Evolutionary conservation across 768 basidiomycete species (phyloP), one percentile per base, ranked within the genome.

Genomic region (Pleurotus eryngii): DNA sequence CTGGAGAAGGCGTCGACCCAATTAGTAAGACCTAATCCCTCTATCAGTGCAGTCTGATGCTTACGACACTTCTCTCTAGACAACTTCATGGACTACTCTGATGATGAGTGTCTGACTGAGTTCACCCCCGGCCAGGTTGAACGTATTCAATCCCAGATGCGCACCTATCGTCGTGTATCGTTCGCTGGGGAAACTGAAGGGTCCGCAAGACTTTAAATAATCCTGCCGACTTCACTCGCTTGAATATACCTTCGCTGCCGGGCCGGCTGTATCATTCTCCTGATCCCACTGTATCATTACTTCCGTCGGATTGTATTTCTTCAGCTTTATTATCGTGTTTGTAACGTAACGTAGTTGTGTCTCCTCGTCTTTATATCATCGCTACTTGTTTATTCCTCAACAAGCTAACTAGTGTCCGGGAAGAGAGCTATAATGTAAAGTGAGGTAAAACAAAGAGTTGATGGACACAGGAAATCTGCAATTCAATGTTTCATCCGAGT

Each of bases 81-180:
- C 75, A 66, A 48, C 72, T 70, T 20, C 17, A 53, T 54, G 51
- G 51, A 54, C 37, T 54, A 54, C 51, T 54, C 51, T 11, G 51
- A 77, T 56, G 80, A 82, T 59, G 64, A 71, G 57, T 82, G 81
- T 74, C 80, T 79, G 77, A 72, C 57, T 57, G 59, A 75, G 57
- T 82, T 81, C 69, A 81, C 80, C 24, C 26, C 68, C 45, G 79
- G 80, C 42, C 80, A 82, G 63, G 61, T 57, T 59, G 67, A 69
- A 35, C 79, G 79, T 59, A 60, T 77, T 48, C 62, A 68, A 58
- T 64, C 64, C 24, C 79, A 80, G 65, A 68, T 82, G 53, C 61
- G 68, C 50, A 79, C 77, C 46, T 81, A 78, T 68, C 74, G 78
- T 59, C 68, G 73, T 39, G 66, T 79, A n/a, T n/a, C n/a, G 9